A percentile compares a stretch with the other conserved stretches of the same genome.
Evolutionary conservation across 2,329 filamentous ascomycete genomes (phyloP).

Genomic region (Ophioceras dolichostomum): DNA sequence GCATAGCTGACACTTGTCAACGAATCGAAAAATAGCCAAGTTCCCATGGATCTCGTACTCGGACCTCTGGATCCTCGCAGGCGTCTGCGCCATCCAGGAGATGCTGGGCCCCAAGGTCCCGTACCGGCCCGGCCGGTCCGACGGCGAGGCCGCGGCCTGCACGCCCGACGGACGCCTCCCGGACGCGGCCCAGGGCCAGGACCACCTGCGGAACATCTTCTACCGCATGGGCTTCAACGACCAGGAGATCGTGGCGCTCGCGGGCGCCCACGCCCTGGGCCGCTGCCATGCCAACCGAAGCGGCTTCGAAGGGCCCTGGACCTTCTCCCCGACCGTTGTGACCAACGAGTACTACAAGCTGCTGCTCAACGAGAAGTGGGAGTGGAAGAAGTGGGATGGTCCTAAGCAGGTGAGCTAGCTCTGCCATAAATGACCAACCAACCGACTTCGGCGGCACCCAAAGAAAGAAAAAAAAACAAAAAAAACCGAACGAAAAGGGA

Average conservation of each 20-base stretch:
- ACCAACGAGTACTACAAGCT: conserved; percentile 94
- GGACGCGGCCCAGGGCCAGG: conserved; percentile 60
- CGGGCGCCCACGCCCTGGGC: conserved; percentile 75
- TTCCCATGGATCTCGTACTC: conserved; percentile 96
- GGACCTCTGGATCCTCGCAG: conserved; percentile 89
- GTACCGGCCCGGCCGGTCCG: conserved; percentile 75
- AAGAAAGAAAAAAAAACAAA: neutral
- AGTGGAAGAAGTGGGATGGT: conserved; percentile 82
- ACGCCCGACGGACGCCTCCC: conserved; percentile 80
- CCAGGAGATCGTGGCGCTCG: conserved; percentile 86
- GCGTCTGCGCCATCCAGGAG: conserved; percentile 81
- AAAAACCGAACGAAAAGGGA: neutral
- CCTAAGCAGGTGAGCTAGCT: conserved; percentile 53
- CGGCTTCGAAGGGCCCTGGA: conserved; percentile 84
- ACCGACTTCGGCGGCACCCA: conserved; percentile 3
- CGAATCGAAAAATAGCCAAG: conserved; percentile 36
- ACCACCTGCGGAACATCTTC: conserved; percentile 86
- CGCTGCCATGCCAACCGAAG: conserved; percentile 80
- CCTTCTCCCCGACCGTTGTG: conserved; percentile 78
- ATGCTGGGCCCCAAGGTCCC: conserved; percentile 83
- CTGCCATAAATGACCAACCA: neutral
- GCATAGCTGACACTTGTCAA: conserved; percentile 8
- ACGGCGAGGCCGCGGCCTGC: conserved; percentile 71
- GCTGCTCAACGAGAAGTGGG: conserved; percentile 85
- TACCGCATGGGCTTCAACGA: conserved; percentile 97